phyloP scores from a whole-genome alignment of 805 yeast genomes.

The Deakozyma indianensis region DNA sequence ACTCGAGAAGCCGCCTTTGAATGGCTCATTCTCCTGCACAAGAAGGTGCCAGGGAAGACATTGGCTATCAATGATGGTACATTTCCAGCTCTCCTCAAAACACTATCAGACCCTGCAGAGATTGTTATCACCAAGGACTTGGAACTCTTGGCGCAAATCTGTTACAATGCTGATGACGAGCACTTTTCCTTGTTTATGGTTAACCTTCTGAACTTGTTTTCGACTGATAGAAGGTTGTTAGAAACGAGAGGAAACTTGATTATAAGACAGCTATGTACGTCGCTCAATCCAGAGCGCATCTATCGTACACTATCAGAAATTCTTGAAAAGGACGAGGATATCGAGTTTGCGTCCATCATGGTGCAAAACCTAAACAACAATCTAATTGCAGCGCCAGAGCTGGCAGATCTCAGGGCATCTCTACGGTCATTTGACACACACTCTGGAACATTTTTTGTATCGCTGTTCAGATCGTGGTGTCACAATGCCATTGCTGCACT shows the following conservation, averaged over 20 bases:
- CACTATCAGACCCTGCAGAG: conserved; percentile 60
- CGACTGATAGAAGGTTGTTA: conserved; percentile 49
- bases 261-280: conserved; percentile 66
- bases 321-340: conserved; percentile 42
- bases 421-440: conserved; percentile 43
- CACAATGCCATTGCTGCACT: conserved; percentile 80
- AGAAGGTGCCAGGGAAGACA: conserved; percentile 46
- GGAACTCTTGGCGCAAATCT: conserved; percentile 56
- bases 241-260: conserved; percentile 72
- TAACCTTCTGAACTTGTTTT: conserved; percentile 55
- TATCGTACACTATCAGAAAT: conserved; percentile 70
- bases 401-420: conserved; percentile 52
- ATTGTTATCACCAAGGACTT: conserved; percentile 64
- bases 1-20: conserved; percentile 76
- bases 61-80: conserved; percentile 38
- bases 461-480: conserved; percentile 82
- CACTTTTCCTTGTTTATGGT: conserved; percentile 65
- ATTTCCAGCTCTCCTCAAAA: conserved; percentile 62
- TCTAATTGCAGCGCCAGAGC: conserved; percentile 72
- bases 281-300: conserved; percentile 69
- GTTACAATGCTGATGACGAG: conserved; percentile 55
- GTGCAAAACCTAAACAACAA: conserved; percentile 81
- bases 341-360: conserved; percentile 62
- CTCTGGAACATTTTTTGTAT: conserved; percentile 55
- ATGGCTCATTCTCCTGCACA: conserved; percentile 76